These are phyloP conservation scores for Microascus cirrosus DNA, from an alignment of 2,329 filamentous ascomycete species.

Conservation along the genomic window DNA sequence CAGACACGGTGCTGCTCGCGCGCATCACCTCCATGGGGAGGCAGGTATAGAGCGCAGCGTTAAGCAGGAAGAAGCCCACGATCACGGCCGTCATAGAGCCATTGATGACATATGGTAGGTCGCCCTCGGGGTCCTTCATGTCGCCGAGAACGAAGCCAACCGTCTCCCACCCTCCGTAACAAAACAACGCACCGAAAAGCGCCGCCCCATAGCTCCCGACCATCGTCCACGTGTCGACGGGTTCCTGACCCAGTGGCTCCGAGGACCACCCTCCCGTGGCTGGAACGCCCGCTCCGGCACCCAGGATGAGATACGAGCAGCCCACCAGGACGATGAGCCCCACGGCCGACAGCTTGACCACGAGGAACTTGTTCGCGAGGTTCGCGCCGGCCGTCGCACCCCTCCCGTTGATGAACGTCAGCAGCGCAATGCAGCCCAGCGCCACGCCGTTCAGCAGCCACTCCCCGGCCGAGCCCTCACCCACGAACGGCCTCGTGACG, in stretches of 20 bases:
- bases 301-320: slow-evolving; percentile 76
- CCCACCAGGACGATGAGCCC: slow-evolving; percentile 78
- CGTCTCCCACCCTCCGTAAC: slow-evolving; percentile 98
- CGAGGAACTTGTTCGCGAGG: slow-evolving; percentile 88
- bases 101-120: slow-evolving; percentile 90
- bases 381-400: slow-evolving; percentile 82
- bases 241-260: slow-evolving; percentile 84
- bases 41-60: slow-evolving; percentile 89
- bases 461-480: slow-evolving; percentile 68
- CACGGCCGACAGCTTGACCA: slow-evolving; percentile 52
- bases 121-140: slow-evolving; percentile 81
- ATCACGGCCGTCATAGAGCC: slow-evolving; percentile 95
- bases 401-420: slow-evolving; percentile 81
- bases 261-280: slow-evolving; percentile 67
- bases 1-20: slow-evolving; percentile 83
- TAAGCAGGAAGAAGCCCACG: slow-evolving; percentile 78
- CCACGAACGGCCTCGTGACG: slow-evolving; percentile 75
- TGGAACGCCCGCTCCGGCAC: slow-evolving; percentile 75
- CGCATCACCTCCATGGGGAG: slow-evolving; percentile 73
- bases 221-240: slow-evolving; percentile 70
- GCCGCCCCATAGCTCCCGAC: slow-evolving; percentile 86
- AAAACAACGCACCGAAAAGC: slow-evolving; percentile 91
- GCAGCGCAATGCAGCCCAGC: slow-evolving; percentile 59
- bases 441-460: slow-evolving; percentile 91
- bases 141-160: slow-evolving; percentile 97